Percentiles rank a stretch among this genome's conserved stretches.
Conservation (phyloP, 2,329 filamentous ascomycete species). For the Diplodia intermedia region DNA sequence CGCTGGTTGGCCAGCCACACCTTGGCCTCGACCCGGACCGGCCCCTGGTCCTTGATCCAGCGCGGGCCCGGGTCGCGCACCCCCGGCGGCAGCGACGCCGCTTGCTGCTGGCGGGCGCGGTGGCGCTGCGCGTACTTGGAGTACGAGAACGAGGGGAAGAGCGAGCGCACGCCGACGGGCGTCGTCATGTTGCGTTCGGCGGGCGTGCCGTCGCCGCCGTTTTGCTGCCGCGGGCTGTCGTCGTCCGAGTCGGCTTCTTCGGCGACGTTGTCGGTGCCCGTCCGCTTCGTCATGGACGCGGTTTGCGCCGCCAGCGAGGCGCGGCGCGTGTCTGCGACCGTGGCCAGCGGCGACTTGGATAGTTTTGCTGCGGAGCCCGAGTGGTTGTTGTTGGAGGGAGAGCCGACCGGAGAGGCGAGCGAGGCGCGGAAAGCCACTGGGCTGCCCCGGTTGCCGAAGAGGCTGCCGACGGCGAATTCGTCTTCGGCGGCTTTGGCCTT, state of each 20-base stretch:
- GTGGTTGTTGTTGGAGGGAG: slow-evolving; percentile 65
- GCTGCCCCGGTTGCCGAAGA: slow-evolving; percentile 65
- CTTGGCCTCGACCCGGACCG: slow-evolving; percentile 92
- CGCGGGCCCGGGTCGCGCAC: slow-evolving; percentile 77
- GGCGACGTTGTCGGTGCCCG: slow-evolving; percentile 43
- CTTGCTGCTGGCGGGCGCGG: slow-evolving; percentile 50
- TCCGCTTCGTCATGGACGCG: slow-evolving; percentile 33
- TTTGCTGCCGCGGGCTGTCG: slow-evolving; percentile 53
- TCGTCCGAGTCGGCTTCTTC: slow-evolving; percentile 60
- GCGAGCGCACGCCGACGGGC: slow-evolving; percentile 67
- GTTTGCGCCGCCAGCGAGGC: slow-evolving; percentile 36
- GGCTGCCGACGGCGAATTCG: slow-evolving; percentile 86
- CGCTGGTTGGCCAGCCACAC: slow-evolving; percentile 99
- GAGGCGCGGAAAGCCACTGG: slow-evolving; percentile 61
- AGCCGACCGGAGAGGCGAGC: slow-evolving; percentile 71
- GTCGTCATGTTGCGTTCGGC: slow-evolving; percentile 52
- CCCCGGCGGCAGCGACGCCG: slow-evolving; percentile 75
- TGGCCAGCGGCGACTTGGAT: slow-evolving; percentile 39
- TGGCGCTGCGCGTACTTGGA: slow-evolving; percentile 69
- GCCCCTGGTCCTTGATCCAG: slow-evolving; percentile 95
- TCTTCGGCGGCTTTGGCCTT: slow-evolving; percentile 83
- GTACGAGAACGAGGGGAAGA: slow-evolving; percentile 83
- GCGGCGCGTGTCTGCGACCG: slow-evolving; percentile 35
- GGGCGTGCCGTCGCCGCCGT: slow-evolving; percentile 36
- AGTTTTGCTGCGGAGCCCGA: slow-evolving; percentile 53